Percentiles rank a stretch among this genome's conserved stretches.
Evolutionary conservation across 805 yeast species (phyloP).

Genomic region (Candida peoriensis): DNA sequence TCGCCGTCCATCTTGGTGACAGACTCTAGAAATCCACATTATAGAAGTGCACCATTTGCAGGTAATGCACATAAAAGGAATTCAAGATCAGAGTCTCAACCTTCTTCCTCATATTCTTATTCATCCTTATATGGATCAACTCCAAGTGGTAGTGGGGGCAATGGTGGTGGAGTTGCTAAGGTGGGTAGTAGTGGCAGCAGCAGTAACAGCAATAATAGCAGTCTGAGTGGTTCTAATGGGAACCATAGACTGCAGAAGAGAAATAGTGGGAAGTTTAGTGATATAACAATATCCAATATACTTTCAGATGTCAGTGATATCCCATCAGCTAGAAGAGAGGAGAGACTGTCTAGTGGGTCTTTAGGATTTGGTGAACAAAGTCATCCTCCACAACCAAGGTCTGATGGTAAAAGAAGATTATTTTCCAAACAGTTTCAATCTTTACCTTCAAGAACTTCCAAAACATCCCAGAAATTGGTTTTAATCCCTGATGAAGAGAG

Average conservation of each 20-base stretch:
- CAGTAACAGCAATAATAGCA: slow-evolving; percentile 3
- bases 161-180: not conserved
- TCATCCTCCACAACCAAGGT: not conserved
- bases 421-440: slow-evolving; percentile 48
- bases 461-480: slow-evolving; percentile 80
- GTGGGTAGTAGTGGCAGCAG: no score
- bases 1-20: slow-evolving; percentile 94
- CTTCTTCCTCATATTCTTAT: no score
- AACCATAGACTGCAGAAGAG: slow-evolving; percentile 11
- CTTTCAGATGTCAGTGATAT: slow-evolving; percentile 78
- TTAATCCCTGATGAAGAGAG: slow-evolving; percentile 61
- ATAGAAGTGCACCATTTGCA: slow-evolving; percentile 71
- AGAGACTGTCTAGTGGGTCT: slow-evolving; percentile 34
- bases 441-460: slow-evolving; percentile 73
- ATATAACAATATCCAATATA: slow-evolving; percentile 76
- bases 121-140: no score
- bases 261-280: slow-evolving; percentile 48
- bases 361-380: slow-evolving; percentile 5
- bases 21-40: slow-evolving; percentile 64
- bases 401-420: slow-evolving; percentile 12
- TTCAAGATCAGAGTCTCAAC: no score
- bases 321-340: slow-evolving; percentile 63
- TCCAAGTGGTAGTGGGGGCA: not conserved
- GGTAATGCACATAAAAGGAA: slow-evolving; percentile 39
- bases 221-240: not conserved